Conservation (phyloP, 2,329 filamentous ascomycete genomes). For the Hypoxylon sp. region DNA sequence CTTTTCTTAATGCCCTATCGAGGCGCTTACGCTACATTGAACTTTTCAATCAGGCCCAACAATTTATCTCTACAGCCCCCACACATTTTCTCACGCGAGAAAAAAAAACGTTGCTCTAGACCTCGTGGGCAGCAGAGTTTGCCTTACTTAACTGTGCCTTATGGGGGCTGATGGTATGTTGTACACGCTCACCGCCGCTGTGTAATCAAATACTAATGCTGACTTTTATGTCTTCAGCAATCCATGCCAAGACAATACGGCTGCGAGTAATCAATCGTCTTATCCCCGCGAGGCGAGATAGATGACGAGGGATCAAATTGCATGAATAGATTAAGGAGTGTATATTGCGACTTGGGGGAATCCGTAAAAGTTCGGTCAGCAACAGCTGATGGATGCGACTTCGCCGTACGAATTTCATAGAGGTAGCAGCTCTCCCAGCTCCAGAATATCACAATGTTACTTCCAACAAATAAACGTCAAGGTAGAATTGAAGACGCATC, state of each 20-base stretch:
- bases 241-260: conserved; percentile 10
- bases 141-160: not conserved
- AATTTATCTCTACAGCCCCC: not conserved
- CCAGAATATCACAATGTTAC: not conserved
- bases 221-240: conserved; percentile 2
- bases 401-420: conserved; percentile 1
- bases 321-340: conserved; percentile 11
- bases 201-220: conserved; percentile 17
- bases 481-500: not conserved
- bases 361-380: conserved; percentile 4
- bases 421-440: not conserved
- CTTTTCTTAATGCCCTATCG: not conserved
- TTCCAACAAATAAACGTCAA: not conserved
- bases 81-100: not conserved
- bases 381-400: not conserved
- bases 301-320: conserved; percentile 1
- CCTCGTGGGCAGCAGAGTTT: not conserved
- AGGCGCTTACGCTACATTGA: not conserved
- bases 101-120: not conserved
- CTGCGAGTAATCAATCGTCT: conserved; percentile 13
- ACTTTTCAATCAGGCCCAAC: not conserved
- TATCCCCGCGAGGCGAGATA: conserved; percentile 6
- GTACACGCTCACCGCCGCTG: not conserved
- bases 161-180: not conserved
- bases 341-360: not conserved